Conservation (phyloP, 1,139 yeast genomes). For the Debaryomyces udenii region DNA sequence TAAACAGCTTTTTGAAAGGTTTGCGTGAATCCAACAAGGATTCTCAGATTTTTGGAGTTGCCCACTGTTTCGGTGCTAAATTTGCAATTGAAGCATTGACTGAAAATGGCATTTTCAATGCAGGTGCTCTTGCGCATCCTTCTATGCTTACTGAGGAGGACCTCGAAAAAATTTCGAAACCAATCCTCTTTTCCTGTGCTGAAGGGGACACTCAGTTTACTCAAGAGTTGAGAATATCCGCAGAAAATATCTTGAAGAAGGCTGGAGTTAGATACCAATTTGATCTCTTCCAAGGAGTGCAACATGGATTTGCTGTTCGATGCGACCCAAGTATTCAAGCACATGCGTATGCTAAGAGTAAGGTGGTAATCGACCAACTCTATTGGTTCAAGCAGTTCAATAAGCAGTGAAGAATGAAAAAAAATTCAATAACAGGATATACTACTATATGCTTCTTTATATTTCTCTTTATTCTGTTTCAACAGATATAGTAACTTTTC, state of each 20-base stretch:
- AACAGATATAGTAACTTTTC: no score
- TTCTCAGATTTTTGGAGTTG: conserved; percentile 60
- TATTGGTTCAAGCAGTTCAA: conserved; percentile 20
- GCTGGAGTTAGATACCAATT: conserved; percentile 57
- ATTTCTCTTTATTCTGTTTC: not conserved
- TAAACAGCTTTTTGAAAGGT: conserved; percentile 44
- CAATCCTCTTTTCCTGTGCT: conserved; percentile 71
- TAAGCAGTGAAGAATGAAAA: not conserved
- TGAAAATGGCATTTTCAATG: conserved; percentile 50
- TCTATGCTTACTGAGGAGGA: conserved; percentile 68
- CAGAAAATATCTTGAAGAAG: conserved; percentile 57
- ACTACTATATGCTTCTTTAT: not conserved
- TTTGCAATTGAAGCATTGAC: conserved; percentile 57
- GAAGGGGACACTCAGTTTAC: conserved; percentile 67
- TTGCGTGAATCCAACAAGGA: conserved; percentile 51
- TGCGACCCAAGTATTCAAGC: conserved; percentile 64
- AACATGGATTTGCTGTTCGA: conserved; percentile 77
- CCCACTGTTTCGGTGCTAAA: conserved; percentile 88
- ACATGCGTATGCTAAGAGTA: conserved; percentile 69
- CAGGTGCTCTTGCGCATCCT: conserved; percentile 84
- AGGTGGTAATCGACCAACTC: conserved; percentile 62
- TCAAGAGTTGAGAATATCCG: conserved; percentile 57
- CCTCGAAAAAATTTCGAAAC: conserved; percentile 56
- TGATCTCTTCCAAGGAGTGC: conserved; percentile 60
- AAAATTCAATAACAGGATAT: not conserved